phyloP scores from a whole-genome alignment of 2,329 filamentous ascomycete species.

The Fusarium drepaniforme region DNA sequence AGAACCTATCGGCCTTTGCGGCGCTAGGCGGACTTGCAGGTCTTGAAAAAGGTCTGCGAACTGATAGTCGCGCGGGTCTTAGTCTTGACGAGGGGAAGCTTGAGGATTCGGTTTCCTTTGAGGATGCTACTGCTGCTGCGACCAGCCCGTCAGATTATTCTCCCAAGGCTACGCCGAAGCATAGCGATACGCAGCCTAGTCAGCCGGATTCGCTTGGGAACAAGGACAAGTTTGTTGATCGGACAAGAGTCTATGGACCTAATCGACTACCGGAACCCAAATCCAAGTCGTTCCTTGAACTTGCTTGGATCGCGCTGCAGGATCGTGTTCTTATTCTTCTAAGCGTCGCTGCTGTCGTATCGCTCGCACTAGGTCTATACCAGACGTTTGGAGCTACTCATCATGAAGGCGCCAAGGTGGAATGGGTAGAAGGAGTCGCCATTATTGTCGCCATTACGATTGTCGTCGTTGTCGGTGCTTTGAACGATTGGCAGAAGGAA shows the following conservation, averaged over 20 bases:
- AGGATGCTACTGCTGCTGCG: slow-evolving; percentile 65
- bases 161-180: background rate
- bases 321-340: slow-evolving; percentile 75
- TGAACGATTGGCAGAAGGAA: slow-evolving; percentile 79
- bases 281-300: slow-evolving; percentile 67
- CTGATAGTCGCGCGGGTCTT: slow-evolving; percentile 76
- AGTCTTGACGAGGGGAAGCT: slow-evolving; percentile 78
- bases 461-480: slow-evolving; percentile 71
- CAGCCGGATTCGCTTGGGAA: slow-evolving; percentile 1
- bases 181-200: background rate
- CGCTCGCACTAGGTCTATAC: slow-evolving; percentile 75
- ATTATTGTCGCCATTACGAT: slow-evolving; percentile 76
- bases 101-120: slow-evolving; percentile 73
- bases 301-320: slow-evolving; percentile 77
- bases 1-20: slow-evolving; percentile 82
- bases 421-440: slow-evolving; percentile 77
- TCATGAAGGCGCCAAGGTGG: slow-evolving; percentile 60
- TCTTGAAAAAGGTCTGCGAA: slow-evolving; percentile 80
- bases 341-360: slow-evolving; percentile 74
- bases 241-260: slow-evolving; percentile 31
- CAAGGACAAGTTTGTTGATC: slow-evolving; percentile 30
- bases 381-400: slow-evolving; percentile 67
- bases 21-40: slow-evolving; percentile 81
- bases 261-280: slow-evolving; percentile 74
- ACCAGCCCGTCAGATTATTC: slow-evolving; percentile 5